Evolutionary conservation across 164 flowering plant species (phyloP), one percentile per base, ranked within the genome.

Genomic region (Malania oleifera): DNA sequence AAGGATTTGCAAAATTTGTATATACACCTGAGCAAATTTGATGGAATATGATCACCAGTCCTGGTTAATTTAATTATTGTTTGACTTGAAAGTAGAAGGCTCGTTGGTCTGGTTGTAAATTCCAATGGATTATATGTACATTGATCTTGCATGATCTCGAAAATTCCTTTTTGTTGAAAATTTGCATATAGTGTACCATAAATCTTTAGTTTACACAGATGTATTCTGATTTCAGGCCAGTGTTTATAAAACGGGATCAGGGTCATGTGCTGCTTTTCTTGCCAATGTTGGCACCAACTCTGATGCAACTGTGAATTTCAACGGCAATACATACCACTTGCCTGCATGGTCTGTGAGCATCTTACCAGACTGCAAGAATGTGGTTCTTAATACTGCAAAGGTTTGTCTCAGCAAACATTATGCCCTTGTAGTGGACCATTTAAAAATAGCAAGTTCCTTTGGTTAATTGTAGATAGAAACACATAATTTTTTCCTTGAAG

Each of bases 331-430:
- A 52, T 95, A 91, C 69, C 62, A 64, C 35, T 69, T 95, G 70
- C 99, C 99, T 60, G 91, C 88, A 41, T 95, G 99, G 99, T 95
- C 99, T 59, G 96, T 91, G 60, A 95, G 97, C 93, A 89, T 95
- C 72, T 77, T 95, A 67, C 97, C 99, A 7, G 99, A 95, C 76
- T 95, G 99, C 93, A 88, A 95, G 74, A 88, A 77, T 67, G 99
- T 89, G 2, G 89, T 54, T 24, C 75, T 83, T 64, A 91, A 95
- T 68, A 83, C 96, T 54, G 99, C 99, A 67, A 82, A 89, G 97
- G 99, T 91, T 54, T 55, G 85, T 45, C 52, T 62, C 20, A 13
- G 47, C 17, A n/a, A 29, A 6, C 6, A 4, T 31, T 31, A 9
- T 31, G 9, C 35, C 4, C 4, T 31, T 9, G 4, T 31, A 31